Evolutionary conservation across 2,329 filamentous ascomycete genomes (phyloP), one percentile per base, ranked within the genome.

Genomic region (Xylaria sp.): DNA sequence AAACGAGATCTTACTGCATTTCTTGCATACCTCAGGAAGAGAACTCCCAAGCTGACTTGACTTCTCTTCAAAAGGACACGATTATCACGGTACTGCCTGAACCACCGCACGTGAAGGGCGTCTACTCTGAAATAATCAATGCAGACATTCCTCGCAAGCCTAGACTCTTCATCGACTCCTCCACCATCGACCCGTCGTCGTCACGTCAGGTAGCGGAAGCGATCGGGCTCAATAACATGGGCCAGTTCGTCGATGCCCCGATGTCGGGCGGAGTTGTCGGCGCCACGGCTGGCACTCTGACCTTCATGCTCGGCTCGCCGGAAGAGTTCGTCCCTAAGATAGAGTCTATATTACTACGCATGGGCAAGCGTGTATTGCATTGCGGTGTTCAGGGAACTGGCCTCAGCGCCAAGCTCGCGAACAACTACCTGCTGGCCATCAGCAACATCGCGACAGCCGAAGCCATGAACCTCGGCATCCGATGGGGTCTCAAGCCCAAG

Each of bases 221-320:
- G 23, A 87, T 95, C 1, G 63, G 74, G 59, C 82, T 83, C 4
- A 84, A 85, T 1, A 80, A 83, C 1, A 83, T 88, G 71, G 90
- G 90, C 56, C 82, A 81, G 55, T 97, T 97, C 70, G 87, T 97
- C 60, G 94, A 99, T 72, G 93, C 94, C 2, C 94, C 94, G 50
- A 96, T 99, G 88, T 97, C 93, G 0, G 94, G 94, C 52, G 94
- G 94, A 54, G 92, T 97, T 0, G 91, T 97, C 4, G 94, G 93
- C 49, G 94, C 94, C 9, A 81, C 85, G 4, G 91, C 91, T 10
- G 94, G 89, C 39, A 92, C 91, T 0, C 79, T 99, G 59, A 96
- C 92, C 0, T 99, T 99, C 74, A 97, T 99, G 94, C 85, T 97
- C 58, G 94, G 94, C 49, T 83, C 87, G 5, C 79, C 85, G 0